Evolutionary conservation across 164 flowering plant genomes (phyloP).

Genomic region (Kalanchoe fedtschenkoi): DNA sequence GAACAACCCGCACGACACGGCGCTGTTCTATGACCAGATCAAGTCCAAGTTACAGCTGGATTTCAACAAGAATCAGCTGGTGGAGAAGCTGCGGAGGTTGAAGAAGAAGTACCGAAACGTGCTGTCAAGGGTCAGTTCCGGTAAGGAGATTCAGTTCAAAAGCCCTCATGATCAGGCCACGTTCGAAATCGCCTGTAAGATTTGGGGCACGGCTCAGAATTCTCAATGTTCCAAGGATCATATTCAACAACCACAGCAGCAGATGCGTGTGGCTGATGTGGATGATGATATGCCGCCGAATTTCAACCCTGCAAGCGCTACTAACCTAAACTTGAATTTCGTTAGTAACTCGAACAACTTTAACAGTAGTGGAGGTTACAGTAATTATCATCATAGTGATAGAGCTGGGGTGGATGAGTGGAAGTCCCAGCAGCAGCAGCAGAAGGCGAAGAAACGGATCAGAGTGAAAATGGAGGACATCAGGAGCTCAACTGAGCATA

Average conservation of each 20-base stretch:
- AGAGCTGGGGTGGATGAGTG: constrained; percentile 10
- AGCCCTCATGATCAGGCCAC: constrained; percentile 88
- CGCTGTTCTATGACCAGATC: constrained; percentile 87
- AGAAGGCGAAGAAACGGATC: constrained; percentile 24
- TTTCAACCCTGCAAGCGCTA: constrained; percentile 18
- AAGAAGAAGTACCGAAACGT: constrained; percentile 91
- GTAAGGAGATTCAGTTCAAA: constrained; percentile 70
- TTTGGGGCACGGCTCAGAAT: constrained; percentile 35
- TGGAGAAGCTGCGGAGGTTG: constrained; percentile 80
- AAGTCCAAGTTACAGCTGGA: constrained; percentile 71
- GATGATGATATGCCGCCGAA: constrained; percentile 28
- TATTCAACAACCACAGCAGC: not conserved
- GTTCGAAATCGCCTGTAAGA: constrained; percentile 80
- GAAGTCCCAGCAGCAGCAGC: constrained; percentile 15
- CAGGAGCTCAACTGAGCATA: not conserved
- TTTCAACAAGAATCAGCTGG: constrained; percentile 87
- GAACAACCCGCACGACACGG: constrained; percentile 61
- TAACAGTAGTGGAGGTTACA: not conserved
- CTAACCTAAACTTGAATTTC: constrained; percentile 10
- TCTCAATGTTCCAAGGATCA: constrained; percentile 7
- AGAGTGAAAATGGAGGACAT: constrained; percentile 24
- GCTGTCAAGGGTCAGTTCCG: constrained; percentile 41
- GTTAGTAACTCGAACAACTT: not conserved
- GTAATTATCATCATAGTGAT: constrained; percentile 2
- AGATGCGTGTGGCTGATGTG: constrained; percentile 10